phyloP scores from a whole-genome alignment of 2,329 filamentous ascomycete species.

The Chaetomium sp. region DNA sequence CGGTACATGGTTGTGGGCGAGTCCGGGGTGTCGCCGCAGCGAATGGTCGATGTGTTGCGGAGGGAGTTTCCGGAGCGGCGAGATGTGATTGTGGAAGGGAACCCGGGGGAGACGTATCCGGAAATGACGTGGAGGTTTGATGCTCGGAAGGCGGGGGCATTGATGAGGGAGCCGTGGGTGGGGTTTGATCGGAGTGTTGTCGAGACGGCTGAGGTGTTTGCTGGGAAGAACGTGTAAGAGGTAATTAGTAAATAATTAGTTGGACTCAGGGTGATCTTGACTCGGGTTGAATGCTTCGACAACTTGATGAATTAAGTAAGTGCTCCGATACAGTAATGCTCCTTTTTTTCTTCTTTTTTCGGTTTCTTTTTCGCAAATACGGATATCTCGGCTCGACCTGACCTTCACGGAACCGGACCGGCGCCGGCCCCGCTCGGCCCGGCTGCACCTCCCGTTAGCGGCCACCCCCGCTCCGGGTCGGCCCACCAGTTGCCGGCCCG shows the following conservation, averaged over 20 bases:
- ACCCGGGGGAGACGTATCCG: slow-evolving; percentile 3
- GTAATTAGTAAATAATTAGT: too few relatives aligned
- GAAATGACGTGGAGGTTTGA: slow-evolving; percentile 13
- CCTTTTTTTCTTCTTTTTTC: too few relatives aligned
- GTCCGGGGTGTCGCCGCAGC: slow-evolving; percentile 10
- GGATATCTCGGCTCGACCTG: slow-evolving; percentile 3
- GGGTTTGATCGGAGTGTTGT: slow-evolving; percentile 14
- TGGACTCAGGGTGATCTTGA: too few relatives aligned
- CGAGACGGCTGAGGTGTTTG: slow-evolving; percentile 12
- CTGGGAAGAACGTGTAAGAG: not conserved
- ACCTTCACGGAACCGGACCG: slow-evolving; percentile 7
- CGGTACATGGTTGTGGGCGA: slow-evolving; percentile 11
- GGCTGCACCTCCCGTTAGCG: slow-evolving; percentile 8
- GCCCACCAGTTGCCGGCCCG: not conserved
- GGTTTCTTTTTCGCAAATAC: too few relatives aligned
- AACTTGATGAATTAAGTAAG: too few relatives aligned
- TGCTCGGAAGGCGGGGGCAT: slow-evolving; percentile 5
- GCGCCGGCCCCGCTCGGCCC: slow-evolving; percentile 3
- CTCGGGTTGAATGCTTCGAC: too few relatives aligned
- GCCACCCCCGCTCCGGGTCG: slow-evolving; percentile 8
- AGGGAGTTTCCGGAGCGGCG: slow-evolving; percentile 1
- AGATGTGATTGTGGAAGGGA: slow-evolving; percentile 1
- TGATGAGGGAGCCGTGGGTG: slow-evolving; percentile 14
- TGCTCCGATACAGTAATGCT: too few relatives aligned
- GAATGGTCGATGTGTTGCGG: slow-evolving; percentile 8